A percentile compares a stretch with the other conserved stretches of the same genome.
Conservation (phyloP, 2,329 filamentous ascomycete species). For the Apiospora rasikravindrae region DNA sequence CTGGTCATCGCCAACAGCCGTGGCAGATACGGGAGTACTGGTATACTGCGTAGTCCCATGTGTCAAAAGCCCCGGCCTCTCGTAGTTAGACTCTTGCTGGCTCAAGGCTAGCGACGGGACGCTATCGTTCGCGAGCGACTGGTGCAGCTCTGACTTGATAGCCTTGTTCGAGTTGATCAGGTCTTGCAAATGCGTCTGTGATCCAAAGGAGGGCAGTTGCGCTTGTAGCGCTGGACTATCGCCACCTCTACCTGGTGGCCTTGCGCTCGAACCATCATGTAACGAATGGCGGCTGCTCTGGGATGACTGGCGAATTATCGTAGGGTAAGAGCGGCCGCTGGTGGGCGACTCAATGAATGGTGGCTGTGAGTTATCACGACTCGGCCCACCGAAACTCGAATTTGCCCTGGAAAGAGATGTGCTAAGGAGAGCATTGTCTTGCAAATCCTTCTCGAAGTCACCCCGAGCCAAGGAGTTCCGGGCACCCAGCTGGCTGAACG, state of each 20-base stretch:
- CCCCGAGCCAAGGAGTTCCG: conserved; percentile 34
- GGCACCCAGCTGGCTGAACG: conserved; percentile 25
- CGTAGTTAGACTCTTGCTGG: conserved; percentile 52
- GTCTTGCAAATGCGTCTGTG: conserved; percentile 63
- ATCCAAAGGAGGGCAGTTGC: conserved; percentile 51
- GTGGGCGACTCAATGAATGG: conserved; percentile 51
- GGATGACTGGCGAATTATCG: conserved; percentile 50
- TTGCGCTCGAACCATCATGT: conserved; percentile 50
- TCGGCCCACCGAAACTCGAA: conserved; percentile 30
- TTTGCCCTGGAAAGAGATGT: conserved; percentile 37
- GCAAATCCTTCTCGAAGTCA: conserved; percentile 40
- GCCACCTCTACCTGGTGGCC: conserved; percentile 44
- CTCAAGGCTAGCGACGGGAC: conserved; percentile 59
- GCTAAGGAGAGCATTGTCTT: conserved; percentile 48
- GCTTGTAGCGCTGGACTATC: conserved; percentile 71
- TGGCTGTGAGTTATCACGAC: conserved; percentile 54
- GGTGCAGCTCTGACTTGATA: conserved; percentile 60
- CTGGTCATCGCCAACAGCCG: conserved; percentile 26
- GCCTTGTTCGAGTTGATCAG: conserved; percentile 65
- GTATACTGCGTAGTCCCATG: conserved; percentile 35
- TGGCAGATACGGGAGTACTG: conserved; percentile 35
- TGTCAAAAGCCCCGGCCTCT: conserved; percentile 41
- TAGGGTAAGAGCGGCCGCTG: conserved; percentile 45
- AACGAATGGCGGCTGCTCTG: conserved; percentile 58
- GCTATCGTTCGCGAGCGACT: conserved; percentile 63